These are phyloP conservation scores for Colletotrichum godetiae DNA, from an alignment of 2,329 filamentous ascomycete genomes.

Conservation along the genomic window DNA sequence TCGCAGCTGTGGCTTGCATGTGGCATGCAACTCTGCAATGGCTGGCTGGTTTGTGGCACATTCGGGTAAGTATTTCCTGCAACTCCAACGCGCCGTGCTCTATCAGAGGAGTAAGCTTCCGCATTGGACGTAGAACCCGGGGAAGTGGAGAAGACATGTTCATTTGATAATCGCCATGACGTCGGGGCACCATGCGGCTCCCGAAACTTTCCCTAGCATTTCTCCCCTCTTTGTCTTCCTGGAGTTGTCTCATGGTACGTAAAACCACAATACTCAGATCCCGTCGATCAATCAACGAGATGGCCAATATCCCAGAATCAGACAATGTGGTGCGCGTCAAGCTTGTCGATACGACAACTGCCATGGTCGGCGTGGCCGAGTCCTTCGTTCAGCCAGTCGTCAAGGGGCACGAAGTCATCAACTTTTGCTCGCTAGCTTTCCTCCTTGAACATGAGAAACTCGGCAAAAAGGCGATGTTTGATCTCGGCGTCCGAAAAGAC, in stretches of 20 bases:
- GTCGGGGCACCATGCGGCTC: slow-evolving; percentile 7
- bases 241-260: neutral
- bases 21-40: neutral
- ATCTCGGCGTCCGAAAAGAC: slow-evolving; percentile 35
- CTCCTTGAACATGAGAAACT: slow-evolving; percentile 35
- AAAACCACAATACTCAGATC: neutral
- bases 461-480: slow-evolving; percentile 32
- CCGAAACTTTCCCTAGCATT: neutral
- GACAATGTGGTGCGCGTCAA: slow-evolving; percentile 35
- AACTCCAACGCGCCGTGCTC: neutral
- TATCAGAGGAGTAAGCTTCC: neutral
- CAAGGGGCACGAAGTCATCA: slow-evolving; percentile 36
- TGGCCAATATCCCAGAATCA: slow-evolving; percentile 25
- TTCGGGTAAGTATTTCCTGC: slow-evolving; percentile 16
- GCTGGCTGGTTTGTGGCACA: neutral
- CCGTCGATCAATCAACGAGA: neutral
- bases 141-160: slow-evolving; percentile 17
- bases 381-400: slow-evolving; percentile 35
- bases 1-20: neutral
- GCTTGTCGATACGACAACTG: slow-evolving; percentile 34
- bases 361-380: slow-evolving; percentile 28
- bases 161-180: slow-evolving; percentile 13
- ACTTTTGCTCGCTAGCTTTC: slow-evolving; percentile 36
- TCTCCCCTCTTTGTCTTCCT: neutral
- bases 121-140: neutral